Evolutionary conservation across 2,329 filamentous ascomycete species (phyloP), one percentile per base, ranked within the genome.

Genomic region (Beauveria sp.): DNA sequence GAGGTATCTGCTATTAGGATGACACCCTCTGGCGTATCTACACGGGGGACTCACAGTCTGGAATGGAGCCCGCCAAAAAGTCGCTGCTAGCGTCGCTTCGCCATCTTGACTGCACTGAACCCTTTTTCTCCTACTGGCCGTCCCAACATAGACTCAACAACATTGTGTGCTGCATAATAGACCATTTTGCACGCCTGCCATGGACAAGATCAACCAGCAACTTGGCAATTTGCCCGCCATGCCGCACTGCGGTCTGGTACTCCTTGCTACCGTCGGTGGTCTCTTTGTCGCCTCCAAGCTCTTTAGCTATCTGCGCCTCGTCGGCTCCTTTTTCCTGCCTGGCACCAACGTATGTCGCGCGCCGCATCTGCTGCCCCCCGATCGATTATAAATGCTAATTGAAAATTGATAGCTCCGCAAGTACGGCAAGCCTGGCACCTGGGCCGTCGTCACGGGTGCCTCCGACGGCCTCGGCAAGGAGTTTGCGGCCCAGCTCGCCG

Each of bases 401-500:
- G 12, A 8, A 28, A 58, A 22, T 22, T 58, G 58, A 63, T 63
- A 96, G 93, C 86, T 99, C 62, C 87, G 87, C 68, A 91, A 89
- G 67, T 98, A 96, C 77, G 95, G 93, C 67, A 89, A 89, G 68
- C 91, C 91, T 70, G 93, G 93, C 64, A 93, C 89, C 62, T 99
- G 93, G 93, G 95, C 91, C 38, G 85, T 99, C 60, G 84, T 99
- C 46, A 99, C 95, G 28, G 95, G 95, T 65, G 95, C 93, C 57
- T 97, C 93, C 12, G 95, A 99, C 75, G 96, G 95, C 66, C 87
- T 99, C 65, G 95, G 95, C 72, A 98, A 96, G 77, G 95, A 99
- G 78, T 99, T 91, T 73, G 91, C 93, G 43, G 82, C 89, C 38
- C 92, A 98, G 74, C 87, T 99, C 62, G 93, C 95, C 26, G 81